Percentiles rank a stretch among this genome's conserved stretches.
Conservation (phyloP, 177 flowering plant species). For the Telopea speciosissima region DNA sequence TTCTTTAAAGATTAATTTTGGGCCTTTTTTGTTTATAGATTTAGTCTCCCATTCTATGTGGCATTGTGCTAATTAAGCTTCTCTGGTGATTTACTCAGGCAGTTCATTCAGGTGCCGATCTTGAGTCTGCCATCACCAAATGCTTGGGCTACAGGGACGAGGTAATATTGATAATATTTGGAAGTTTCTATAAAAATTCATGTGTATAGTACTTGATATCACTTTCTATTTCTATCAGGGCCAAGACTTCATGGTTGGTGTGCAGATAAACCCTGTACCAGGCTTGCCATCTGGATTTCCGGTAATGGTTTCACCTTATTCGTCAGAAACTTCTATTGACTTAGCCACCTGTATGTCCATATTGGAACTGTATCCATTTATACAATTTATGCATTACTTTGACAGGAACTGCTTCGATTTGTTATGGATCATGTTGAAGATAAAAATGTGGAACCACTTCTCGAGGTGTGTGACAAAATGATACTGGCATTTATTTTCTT, state of each 20-base stretch:
- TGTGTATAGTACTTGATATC: neutral
- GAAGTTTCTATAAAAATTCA: neutral
- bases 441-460: slow-evolving; percentile 73
- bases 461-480: slow-evolving; percentile 55
- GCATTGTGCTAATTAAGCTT: neutral
- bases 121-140: slow-evolving; percentile 84
- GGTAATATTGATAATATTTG: slow-evolving; percentile 36
- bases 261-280: slow-evolving; percentile 74
- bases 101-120: slow-evolving; percentile 99
- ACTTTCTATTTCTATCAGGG: slow-evolving; percentile 45
- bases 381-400: slow-evolving; percentile 6
- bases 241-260: slow-evolving; percentile 97
- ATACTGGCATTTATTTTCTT: slow-evolving; percentile 6
- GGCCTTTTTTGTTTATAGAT: neutral
- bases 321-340: neutral
- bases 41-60: neutral
- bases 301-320: slow-evolving; percentile 33
- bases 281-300: slow-evolving; percentile 87
- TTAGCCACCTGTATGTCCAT: slow-evolving; percentile 1
- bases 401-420: slow-evolving; percentile 72
- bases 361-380: neutral
- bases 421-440: slow-evolving; percentile 80
- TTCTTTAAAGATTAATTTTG: too few relatives aligned
- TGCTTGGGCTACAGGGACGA: slow-evolving; percentile 87
- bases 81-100: slow-evolving; percentile 41